Percentiles rank a stretch among this genome's conserved stretches.
Conservation (phyloP, 306 rosid genomes). For the Morella rubra region DNA sequence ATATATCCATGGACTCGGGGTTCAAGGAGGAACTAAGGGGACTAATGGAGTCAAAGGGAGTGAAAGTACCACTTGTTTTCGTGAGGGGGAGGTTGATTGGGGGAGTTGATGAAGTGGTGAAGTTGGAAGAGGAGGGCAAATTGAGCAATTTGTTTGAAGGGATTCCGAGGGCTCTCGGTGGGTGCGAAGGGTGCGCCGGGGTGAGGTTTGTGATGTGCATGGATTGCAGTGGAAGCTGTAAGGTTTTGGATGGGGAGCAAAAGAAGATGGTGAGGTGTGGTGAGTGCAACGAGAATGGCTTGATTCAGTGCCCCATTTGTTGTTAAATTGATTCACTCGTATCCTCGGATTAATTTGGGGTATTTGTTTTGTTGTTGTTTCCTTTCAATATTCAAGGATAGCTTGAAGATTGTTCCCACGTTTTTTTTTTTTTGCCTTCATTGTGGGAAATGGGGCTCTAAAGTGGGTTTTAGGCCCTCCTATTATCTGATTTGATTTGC, state of each 20-base stretch:
- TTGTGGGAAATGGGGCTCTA: constrained; percentile 45
- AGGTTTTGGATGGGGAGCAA: constrained; percentile 56
- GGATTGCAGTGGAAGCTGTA: constrained; percentile 83
- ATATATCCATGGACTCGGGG: constrained; percentile 91
- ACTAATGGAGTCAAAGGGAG: constrained; percentile 57
- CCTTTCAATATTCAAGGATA: constrained; percentile 2
- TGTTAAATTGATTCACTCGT: constrained; percentile 32
- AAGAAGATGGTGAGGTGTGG: constrained; percentile 67
- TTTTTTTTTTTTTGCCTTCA: background rate
- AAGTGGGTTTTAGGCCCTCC: constrained; percentile 70
- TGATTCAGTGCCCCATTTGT: constrained; percentile 75
- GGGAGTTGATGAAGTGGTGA: constrained; percentile 67
- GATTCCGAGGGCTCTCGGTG: constrained; percentile 47
- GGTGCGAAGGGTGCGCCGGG: constrained; percentile 77
- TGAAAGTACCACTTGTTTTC: constrained; percentile 74
- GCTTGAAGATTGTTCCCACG: background rate
- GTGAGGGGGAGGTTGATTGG: constrained; percentile 81
- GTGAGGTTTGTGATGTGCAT: constrained; percentile 78
- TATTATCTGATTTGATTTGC: constrained; percentile 18
- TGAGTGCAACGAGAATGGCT: constrained; percentile 84
- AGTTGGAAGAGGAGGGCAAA: constrained; percentile 85
- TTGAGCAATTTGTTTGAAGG: constrained; percentile 61
- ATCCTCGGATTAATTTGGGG: constrained; percentile 1
- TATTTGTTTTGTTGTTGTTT: background rate
- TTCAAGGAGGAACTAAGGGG: constrained; percentile 74